Conservation (phyloP, 2,329 filamentous ascomycete genomes). For the Cladosporium halotolerans region DNA sequence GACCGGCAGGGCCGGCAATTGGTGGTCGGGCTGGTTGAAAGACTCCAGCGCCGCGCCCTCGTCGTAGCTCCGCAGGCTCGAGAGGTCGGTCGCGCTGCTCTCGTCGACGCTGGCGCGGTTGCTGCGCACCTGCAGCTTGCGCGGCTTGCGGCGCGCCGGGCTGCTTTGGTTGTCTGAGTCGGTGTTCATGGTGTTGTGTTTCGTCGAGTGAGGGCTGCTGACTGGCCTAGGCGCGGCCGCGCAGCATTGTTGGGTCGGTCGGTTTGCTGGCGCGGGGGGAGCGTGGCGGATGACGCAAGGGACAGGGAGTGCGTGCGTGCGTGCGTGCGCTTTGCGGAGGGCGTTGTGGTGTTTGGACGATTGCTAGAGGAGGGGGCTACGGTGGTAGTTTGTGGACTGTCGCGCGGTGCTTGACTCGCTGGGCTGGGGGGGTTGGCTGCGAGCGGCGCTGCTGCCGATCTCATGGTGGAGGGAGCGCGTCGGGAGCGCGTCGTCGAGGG, state of each 20-base stretch:
- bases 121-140: slow-evolving; percentile 16
- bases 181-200: not conserved
- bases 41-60: not conserved
- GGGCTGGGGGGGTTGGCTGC: too few species aligned
- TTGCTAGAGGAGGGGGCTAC: too few species aligned
- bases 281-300: too few species aligned
- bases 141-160: slow-evolving; percentile 14
- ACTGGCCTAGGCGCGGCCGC: not conserved
- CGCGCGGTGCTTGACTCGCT: too few species aligned
- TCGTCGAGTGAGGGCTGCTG: not conserved
- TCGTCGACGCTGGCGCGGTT: slow-evolving; percentile 15
- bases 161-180: slow-evolving; percentile 4
- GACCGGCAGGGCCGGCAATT: slow-evolving; percentile 35
- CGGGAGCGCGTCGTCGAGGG: too few species aligned
- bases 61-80: not conserved
- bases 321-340: too few species aligned
- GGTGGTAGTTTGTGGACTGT: too few species aligned
- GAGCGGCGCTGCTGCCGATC: too few species aligned
- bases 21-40: slow-evolving; percentile 18
- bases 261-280: too few species aligned
- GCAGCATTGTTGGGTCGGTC: not conserved
- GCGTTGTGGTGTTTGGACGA: too few species aligned
- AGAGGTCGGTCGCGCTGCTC: slow-evolving; percentile 7
- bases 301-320: too few species aligned
- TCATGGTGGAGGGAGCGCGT: too few species aligned